Base-by-base conservation (phyloP, 306 rosid genomes). In the Fagus crenata region DNA sequence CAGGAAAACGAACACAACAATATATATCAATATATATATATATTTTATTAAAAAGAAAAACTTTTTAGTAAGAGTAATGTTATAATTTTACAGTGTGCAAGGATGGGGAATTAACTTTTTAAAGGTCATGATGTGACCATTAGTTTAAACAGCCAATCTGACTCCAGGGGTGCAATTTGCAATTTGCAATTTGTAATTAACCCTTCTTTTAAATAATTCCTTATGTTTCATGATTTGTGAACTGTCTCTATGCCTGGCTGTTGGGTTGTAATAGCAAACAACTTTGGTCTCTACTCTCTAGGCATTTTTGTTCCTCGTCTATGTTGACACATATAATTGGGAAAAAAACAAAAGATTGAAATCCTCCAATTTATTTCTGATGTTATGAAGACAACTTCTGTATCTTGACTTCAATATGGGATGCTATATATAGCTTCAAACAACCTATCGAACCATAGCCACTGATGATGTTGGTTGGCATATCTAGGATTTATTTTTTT, bases 401-500 rank as follows among this genome's bases (percentile, higher is more conserved):
- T 11, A 54, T 73, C 75, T 39, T 77, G 69, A 53, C 53, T 1
- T 68, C 7, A 5, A 46, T 2, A 3, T 69, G 2, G 11, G 14
- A 35, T 17, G 53, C 77, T 5, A 18, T 6, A 12, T 59, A 8
- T 12, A 12, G 14, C 15, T 67, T 67, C 15, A 67, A 5, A 39
- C 35, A 74, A 18, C 4, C 2, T 46, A 37, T 61, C 4, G 32
- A 46, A 35, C 51, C 15, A 4, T 13, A 1, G 35, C 64, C 31
- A 58, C 53, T 78, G 41, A 61, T 49, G 46, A 37, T 14, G 53
- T 22, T 14, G 4, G 73, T 51, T 81, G 58, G 61, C 6, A 53
- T 7, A 31, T 72, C 41, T 32, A 64, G 59, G 56, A n/a, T 8
- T 58, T 67, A 5, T 85, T 42, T 75, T 63, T 49, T 15, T 15